These are phyloP conservation scores for Suillus subalutaceus DNA, from an alignment of 768 basidiomycete genomes.

Conservation along the genomic window DNA sequence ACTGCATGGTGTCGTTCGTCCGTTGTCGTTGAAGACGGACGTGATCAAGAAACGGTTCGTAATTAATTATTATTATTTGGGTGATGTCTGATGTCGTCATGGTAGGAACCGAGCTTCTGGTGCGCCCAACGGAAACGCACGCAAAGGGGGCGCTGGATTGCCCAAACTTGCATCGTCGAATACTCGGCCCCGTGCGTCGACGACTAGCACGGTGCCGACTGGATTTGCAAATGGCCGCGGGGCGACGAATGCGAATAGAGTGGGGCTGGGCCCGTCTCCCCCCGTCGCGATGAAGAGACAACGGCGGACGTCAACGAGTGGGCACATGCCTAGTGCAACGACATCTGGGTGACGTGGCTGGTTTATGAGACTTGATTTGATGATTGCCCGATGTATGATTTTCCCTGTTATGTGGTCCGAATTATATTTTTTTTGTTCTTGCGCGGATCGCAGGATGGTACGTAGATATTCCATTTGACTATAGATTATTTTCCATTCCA, in stretches of 20 bases:
- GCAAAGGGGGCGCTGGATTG: constrained; percentile 61
- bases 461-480: constrained; percentile 25
- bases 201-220: constrained; percentile 59
- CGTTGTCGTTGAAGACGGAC: constrained; percentile 94
- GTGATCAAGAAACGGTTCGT: constrained; percentile 93
- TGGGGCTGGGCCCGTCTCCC: constrained; percentile 20
- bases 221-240: constrained; percentile 46
- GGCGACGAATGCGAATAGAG: constrained; percentile 36
- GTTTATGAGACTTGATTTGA: constrained; percentile 10
- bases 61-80: constrained; percentile 2
- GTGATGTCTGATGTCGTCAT: background rate
- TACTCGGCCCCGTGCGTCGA: constrained; percentile 70
- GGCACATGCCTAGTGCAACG: constrained; percentile 42
- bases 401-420: constrained; percentile 22
- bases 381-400: constrained; percentile 4
- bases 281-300: constrained; percentile 71
- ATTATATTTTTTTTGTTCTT: constrained; percentile 34
- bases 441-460: constrained; percentile 37
- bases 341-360: constrained; percentile 25
- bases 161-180: constrained; percentile 80
- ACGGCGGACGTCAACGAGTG: constrained; percentile 71
- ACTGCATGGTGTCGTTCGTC: constrained; percentile 93
- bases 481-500: constrained; percentile 37
- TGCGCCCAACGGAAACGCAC: constrained; percentile 62
- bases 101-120: constrained; percentile 81